Conservation (phyloP, 2,329 filamentous ascomycete genomes). For the Xylogone sp. region DNA sequence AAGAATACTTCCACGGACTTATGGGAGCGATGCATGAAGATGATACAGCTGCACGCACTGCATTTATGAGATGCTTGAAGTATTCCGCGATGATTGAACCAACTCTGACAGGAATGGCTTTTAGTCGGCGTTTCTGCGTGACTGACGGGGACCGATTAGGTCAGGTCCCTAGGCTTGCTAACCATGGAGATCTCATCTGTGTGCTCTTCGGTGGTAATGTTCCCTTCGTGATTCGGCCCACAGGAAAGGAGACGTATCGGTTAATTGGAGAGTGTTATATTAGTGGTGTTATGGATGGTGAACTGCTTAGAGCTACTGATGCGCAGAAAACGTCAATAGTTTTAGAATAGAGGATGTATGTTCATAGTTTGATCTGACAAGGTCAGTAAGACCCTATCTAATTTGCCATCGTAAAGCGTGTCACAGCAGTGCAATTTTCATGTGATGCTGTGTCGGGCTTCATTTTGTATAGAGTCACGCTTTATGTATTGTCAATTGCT, state of each 20-base stretch:
- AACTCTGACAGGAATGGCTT: constrained; percentile 11
- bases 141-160: constrained; percentile 2
- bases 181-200: constrained; percentile 9
- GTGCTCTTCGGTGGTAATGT: constrained; percentile 10
- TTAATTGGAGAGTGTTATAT: constrained; percentile 11
- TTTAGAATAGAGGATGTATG: background rate
- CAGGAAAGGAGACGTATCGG: background rate
- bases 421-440: no score
- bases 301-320: background rate
- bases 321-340: background rate
- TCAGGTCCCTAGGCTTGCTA: background rate
- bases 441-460: no score
- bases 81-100: background rate
- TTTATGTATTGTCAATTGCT: no score
- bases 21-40: background rate
- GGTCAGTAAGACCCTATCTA: no score
- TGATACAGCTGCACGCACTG: background rate
- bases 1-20: background rate
- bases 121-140: constrained; percentile 26
- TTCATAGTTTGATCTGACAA: no score
- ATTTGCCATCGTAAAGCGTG: no score
- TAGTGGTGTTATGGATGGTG: constrained; percentile 11
- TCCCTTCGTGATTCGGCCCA: constrained; percentile 7
- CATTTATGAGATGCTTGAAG: background rate
- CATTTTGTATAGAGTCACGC: no score